These are phyloP conservation scores for Apiotrichum sp. DNA, from an alignment of 1,284 basidiomycete species.

Conservation along the genomic window DNA sequence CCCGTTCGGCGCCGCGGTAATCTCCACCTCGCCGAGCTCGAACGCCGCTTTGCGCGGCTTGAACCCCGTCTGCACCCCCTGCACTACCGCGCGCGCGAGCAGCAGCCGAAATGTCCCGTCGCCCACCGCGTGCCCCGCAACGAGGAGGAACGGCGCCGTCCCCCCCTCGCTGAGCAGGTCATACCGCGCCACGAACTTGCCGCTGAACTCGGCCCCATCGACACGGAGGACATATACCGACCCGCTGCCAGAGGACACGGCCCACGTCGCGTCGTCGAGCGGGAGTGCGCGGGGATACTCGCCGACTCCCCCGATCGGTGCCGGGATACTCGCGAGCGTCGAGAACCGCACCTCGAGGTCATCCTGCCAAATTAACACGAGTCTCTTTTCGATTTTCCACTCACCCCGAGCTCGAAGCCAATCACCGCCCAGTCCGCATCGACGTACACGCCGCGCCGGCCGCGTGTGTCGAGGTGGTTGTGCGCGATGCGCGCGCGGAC, in stretches of 20 bases:
- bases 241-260: slow-evolving; percentile 68
- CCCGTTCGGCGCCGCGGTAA: slow-evolving; percentile 13
- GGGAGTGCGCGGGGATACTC: slow-evolving; percentile 75
- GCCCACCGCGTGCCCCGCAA: neutral
- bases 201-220: slow-evolving; percentile 34
- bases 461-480: slow-evolving; percentile 63
- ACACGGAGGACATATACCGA: slow-evolving; percentile 55
- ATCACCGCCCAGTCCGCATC: slow-evolving; percentile 63
- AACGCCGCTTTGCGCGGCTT: neutral
- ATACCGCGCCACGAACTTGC: slow-evolving; percentile 55
- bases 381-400: slow-evolving; percentile 1
- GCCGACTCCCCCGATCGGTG: slow-evolving; percentile 45
- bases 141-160: slow-evolving; percentile 53
- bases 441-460: slow-evolving; percentile 58
- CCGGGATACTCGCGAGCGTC: slow-evolving; percentile 58
- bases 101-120: neutral
- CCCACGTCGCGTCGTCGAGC: slow-evolving; percentile 52
- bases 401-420: slow-evolving; percentile 53
- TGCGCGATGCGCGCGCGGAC: slow-evolving; percentile 75
- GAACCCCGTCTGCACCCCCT: neutral
- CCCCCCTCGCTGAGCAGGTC: slow-evolving; percentile 45
- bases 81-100: neutral
- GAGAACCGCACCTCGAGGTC: slow-evolving; percentile 54
- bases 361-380: slow-evolving; percentile 46
- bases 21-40: neutral